These are phyloP conservation scores for Alternaria rosae DNA, from an alignment of 2,329 filamentous ascomycete species.

Conservation along the genomic window DNA sequence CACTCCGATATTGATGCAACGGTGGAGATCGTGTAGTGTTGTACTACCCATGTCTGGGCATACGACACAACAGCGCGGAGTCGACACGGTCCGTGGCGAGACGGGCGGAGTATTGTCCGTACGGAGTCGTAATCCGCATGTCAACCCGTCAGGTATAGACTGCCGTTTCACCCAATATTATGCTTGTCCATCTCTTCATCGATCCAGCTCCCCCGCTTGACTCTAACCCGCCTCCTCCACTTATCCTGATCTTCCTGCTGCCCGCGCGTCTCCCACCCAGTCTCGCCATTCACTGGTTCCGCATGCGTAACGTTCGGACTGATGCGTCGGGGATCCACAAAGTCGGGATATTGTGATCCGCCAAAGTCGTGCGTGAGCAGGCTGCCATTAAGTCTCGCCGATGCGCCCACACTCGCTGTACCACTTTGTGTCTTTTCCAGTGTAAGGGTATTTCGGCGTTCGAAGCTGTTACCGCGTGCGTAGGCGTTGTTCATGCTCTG, in stretches of 20 bases:
- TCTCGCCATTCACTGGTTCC: slow-evolving; percentile 5
- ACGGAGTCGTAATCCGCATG: background rate
- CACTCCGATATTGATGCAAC: background rate
- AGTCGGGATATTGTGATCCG: slow-evolving; percentile 33
- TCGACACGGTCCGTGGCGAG: background rate
- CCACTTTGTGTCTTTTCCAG: slow-evolving; percentile 29
- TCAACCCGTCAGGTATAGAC: background rate
- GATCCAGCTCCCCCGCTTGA: slow-evolving; percentile 37
- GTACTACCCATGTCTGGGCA: background rate
- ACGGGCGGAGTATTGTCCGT: background rate
- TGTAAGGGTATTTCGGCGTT: slow-evolving; percentile 16
- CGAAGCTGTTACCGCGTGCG: slow-evolving; percentile 5
- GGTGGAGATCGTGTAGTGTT: background rate
- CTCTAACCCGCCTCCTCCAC: slow-evolving; percentile 28
- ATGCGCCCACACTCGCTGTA: slow-evolving; percentile 5
- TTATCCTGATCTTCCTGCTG: slow-evolving; percentile 25
- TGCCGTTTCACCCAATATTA: slow-evolving; percentile 36
- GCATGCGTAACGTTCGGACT: slow-evolving; percentile 36
- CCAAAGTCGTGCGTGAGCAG: slow-evolving; percentile 13
- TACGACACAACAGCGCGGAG: background rate
- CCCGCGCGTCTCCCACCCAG: slow-evolving; percentile 23
- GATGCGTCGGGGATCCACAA: slow-evolving; percentile 35
- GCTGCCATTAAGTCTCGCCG: slow-evolving; percentile 6
- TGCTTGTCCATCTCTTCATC: slow-evolving; percentile 46
- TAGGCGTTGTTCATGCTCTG: slow-evolving; percentile 25